phyloP scores from a whole-genome alignment of 768 basidiomycete genomes.

The Suillus luteus region DNA sequence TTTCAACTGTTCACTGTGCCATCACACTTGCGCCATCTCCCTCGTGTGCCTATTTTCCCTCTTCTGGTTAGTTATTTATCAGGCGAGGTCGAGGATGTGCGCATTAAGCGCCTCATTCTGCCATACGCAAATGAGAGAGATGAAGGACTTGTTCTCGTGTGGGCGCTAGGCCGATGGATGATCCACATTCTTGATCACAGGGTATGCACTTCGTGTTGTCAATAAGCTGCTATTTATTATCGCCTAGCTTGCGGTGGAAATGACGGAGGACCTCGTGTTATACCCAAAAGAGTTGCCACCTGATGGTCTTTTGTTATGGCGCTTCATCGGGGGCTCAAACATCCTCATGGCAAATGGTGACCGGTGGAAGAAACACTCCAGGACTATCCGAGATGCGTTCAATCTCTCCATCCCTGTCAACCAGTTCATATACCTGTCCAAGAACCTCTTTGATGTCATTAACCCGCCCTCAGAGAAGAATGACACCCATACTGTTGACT shows the following conservation, averaged over 20 bases:
- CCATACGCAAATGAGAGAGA: constrained; percentile 35
- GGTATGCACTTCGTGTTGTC: constrained; percentile 18
- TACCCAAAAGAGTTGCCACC: constrained; percentile 29
- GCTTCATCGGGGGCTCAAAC: constrained; percentile 37
- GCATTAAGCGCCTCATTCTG: constrained; percentile 36
- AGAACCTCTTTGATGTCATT: constrained; percentile 32
- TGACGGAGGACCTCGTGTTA: constrained; percentile 22
- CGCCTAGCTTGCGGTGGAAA: constrained; percentile 11
- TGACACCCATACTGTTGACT: constrained; percentile 29
- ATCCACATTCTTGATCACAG: constrained; percentile 41
- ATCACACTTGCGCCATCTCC: constrained; percentile 36
- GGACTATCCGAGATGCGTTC: constrained; percentile 37
- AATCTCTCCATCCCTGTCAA: constrained; percentile 37
- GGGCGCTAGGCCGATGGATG: constrained; percentile 42
- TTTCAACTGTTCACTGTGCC: constrained; percentile 23
- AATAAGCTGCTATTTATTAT: not conserved
- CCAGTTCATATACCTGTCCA: constrained; percentile 32
- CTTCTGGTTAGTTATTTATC: constrained; percentile 37
- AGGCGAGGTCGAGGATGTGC: constrained; percentile 37
- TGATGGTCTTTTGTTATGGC: constrained; percentile 38
- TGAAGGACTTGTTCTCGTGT: constrained; percentile 40
- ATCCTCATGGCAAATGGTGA: constrained; percentile 42
- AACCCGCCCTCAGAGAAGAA: constrained; percentile 26
- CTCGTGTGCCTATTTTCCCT: constrained; percentile 34
- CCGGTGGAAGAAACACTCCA: constrained; percentile 40